Evolutionary conservation across 1,284 basidiomycete species (phyloP).

Genomic region (Cutaneotrichosporon cyanovorans): DNA sequence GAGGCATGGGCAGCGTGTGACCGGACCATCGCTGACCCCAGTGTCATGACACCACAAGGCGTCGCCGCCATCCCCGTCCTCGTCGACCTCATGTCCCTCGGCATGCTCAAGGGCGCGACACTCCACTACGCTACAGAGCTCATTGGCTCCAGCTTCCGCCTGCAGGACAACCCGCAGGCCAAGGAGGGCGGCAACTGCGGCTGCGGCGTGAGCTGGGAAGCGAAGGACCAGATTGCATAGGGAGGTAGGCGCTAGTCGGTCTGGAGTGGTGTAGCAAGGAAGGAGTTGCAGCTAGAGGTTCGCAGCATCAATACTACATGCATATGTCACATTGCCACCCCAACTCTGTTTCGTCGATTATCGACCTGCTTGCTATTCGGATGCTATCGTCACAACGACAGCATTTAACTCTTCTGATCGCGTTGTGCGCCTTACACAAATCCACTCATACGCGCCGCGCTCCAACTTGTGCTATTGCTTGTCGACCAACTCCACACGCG

Average conservation of each 20-base stretch:
- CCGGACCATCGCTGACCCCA: not conserved
- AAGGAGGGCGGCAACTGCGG: constrained; percentile 52
- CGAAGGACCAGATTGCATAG: not conserved
- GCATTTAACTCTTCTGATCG: no score
- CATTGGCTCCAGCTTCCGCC: constrained; percentile 51
- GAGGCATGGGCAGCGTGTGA: no score
- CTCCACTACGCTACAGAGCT: constrained; percentile 54
- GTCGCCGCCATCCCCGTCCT: constrained; percentile 40
- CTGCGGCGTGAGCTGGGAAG: constrained; percentile 51
- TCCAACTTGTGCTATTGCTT: not conserved
- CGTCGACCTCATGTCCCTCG: constrained; percentile 43
- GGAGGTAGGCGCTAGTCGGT: no score
- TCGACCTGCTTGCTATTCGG: no score
- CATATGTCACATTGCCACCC: no score
- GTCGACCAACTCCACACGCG: constrained; percentile 5
- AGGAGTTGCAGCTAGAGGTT: no score
- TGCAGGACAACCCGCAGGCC: constrained; percentile 51
- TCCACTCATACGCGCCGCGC: no score
- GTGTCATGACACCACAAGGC: constrained; percentile 1
- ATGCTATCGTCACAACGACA: no score
- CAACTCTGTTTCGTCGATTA: no score
- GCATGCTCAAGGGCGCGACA: constrained; percentile 47
- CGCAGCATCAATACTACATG: no score
- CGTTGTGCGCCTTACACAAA: no score
- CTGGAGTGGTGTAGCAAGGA: no score